Base-by-base conservation (phyloP, 768 basidiomycete genomes). In the Phanerochaete carnosa region DNA sequence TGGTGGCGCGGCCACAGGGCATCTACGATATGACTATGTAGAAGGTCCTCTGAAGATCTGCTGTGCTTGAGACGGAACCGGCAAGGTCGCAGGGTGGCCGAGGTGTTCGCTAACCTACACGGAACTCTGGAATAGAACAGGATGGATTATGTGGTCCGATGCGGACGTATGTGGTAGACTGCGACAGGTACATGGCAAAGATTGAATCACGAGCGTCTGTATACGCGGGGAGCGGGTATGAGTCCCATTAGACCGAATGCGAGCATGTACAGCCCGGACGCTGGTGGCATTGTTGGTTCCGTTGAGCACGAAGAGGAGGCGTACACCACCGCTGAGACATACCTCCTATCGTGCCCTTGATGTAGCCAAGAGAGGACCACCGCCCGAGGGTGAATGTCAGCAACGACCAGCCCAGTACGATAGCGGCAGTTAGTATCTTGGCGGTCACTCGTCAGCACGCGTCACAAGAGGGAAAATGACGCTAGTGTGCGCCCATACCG, bases 181-280 rank as follows among this genome's bases (percentile, higher is more conserved):
- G 23, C 4, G 54, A 13, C 16, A 25, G 12, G 23, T 52, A 23
- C 32, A 25, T 5, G 55, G 49, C 7, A 7, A 13, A 19, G 4
- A 19, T 43, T 26, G 23, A 11, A 13, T 55, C 32, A 60, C 45
- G 59, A 77, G 37, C 69, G 66, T 22, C 76, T 74, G 77, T 81
- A 76, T 55, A 81, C 74, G 71, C 77, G 82, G 13, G 89, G 89
- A 26, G 82, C 81, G 15, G 89, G 88, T 55, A 92, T 74, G 23
- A 92, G 76, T 2, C 89, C 90, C 59, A 92, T 80, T 35, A 90
- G 71, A n/a, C 90, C 90, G 67, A 92, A 89, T 22, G 76, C 76
- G 45, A 90, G 77, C 8, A 84, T 83, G 65, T 92, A 92, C 49
- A 90, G 70, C 11, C 85, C 87, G 12, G 83, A 85, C 12, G 87